Evolutionary conservation across 2,329 filamentous ascomycete species (phyloP).

Genomic region (Fusarium verticillioides): DNA sequence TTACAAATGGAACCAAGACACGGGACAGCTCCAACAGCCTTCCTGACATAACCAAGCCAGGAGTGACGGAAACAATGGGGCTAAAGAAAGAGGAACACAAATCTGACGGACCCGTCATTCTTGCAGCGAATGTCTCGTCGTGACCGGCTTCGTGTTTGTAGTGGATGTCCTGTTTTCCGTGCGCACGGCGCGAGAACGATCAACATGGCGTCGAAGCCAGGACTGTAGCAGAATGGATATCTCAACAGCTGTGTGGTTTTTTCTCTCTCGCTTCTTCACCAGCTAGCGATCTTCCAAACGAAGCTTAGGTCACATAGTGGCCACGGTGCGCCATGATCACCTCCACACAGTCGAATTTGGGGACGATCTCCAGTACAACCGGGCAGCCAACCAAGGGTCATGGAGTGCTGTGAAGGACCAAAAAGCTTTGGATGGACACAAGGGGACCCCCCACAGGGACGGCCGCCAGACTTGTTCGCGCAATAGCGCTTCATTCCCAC

Average conservation of each 20-base stretch:
- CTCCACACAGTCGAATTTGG: conserved; percentile 44
- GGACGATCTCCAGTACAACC: conserved; percentile 40
- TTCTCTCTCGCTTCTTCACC: conserved; percentile 9
- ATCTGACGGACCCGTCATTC: not conserved
- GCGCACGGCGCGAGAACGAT: conserved; percentile 24
- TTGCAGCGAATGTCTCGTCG: conserved; percentile 4
- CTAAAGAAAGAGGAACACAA: conserved; percentile 1
- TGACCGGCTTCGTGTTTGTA: conserved; percentile 11
- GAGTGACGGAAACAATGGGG: conserved; percentile 4
- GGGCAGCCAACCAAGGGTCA: conserved; percentile 38
- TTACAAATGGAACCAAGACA: conserved; percentile 19
- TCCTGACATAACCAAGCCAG: not conserved
- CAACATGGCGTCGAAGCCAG: conserved; percentile 33
- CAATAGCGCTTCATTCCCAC: conserved; percentile 45
- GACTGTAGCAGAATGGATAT: conserved; percentile 25
- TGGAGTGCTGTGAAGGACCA: conserved; percentile 27
- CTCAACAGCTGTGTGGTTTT: conserved; percentile 25
- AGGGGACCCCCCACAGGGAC: conserved; percentile 38
- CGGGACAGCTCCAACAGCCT: conserved; percentile 8
- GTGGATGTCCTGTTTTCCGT: conserved; percentile 7
- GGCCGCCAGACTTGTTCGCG: conserved; percentile 46
- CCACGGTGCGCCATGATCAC: conserved; percentile 40
- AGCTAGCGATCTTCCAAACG: conserved; percentile 24
- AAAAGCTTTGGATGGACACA: conserved; percentile 27
- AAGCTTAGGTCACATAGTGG: conserved; percentile 21